A percentile compares a stretch with the other conserved stretches of the same genome.
These are phyloP conservation scores for Kodamaea fungicola DNA, from an alignment of 1,139 yeast species.

Conservation along the genomic window DNA sequence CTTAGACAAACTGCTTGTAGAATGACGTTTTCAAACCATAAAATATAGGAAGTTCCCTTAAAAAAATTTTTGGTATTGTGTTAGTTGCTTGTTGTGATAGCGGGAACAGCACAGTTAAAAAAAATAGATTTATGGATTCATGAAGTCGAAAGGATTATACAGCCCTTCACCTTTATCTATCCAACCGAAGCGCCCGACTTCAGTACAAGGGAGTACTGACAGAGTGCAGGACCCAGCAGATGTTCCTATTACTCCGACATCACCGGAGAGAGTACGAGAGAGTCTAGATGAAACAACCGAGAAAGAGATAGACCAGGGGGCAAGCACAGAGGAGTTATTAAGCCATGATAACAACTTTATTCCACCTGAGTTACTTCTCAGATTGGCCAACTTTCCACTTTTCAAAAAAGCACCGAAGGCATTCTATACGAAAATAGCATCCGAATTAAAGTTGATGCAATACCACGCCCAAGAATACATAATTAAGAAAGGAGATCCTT, in stretches of 20 bases:
- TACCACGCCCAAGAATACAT: slow-evolving; percentile 67
- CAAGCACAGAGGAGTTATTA: too few species aligned
- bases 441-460: slow-evolving; percentile 55
- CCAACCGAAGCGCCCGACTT: background rate
- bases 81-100: too few species aligned
- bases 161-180: slow-evolving; percentile 8
- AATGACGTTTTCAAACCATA: too few species aligned
- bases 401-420: slow-evolving; percentile 64
- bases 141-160: slow-evolving; percentile 7
- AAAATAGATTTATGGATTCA: background rate
- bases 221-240: background rate
- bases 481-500: slow-evolving; percentile 67
- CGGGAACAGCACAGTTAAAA: too few species aligned
- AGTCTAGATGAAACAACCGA: background rate
- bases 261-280: background rate
- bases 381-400: slow-evolving; percentile 56
- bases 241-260: background rate
- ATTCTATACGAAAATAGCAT: slow-evolving; percentile 57
- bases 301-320: too few species aligned
- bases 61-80: too few species aligned
- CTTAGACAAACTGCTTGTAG: too few species aligned
- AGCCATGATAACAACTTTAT: slow-evolving; percentile 9
- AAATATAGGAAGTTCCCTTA: too few species aligned
- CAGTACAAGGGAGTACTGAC: background rate
- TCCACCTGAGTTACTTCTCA: slow-evolving; percentile 53